These are phyloP conservation scores for Mycena capillaripes DNA, from an alignment of 768 basidiomycete species.

Conservation along the genomic window DNA sequence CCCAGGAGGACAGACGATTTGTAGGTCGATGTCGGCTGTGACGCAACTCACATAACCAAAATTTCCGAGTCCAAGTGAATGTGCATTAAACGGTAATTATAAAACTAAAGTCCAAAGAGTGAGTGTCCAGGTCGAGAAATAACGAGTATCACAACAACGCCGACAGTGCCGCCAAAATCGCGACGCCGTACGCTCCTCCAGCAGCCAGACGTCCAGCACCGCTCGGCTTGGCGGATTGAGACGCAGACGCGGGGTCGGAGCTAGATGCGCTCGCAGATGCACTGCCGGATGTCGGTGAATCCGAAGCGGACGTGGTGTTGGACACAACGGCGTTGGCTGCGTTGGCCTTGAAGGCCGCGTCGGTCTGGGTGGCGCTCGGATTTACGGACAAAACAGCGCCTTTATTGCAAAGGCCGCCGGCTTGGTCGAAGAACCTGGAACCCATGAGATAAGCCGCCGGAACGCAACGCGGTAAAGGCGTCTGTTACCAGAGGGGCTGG, in stretches of 20 bases:
- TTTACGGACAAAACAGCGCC: slow-evolving; percentile 57
- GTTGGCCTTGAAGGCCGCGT: slow-evolving; percentile 53
- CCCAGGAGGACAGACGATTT: too few species aligned
- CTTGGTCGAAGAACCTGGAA: slow-evolving; percentile 56
- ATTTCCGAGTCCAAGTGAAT: background rate
- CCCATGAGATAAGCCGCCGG: background rate
- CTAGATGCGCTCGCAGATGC: background rate
- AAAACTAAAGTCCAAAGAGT: background rate
- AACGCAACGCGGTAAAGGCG: background rate
- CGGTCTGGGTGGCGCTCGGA: slow-evolving; percentile 49
- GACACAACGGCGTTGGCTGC: slow-evolving; percentile 47
- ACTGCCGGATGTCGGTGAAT: slow-evolving; percentile 3
- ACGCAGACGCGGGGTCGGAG: background rate
- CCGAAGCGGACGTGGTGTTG: slow-evolving; percentile 20
- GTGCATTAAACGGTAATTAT: slow-evolving; percentile 11
- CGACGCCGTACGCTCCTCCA: background rate
- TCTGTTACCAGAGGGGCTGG: slow-evolving; percentile 49
- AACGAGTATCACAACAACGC: background rate
- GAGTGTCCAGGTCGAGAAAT: background rate
- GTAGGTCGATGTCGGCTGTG: too few species aligned
- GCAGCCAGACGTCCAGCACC: background rate
- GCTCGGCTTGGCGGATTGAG: background rate
- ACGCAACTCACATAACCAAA: too few species aligned
- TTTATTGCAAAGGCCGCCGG: slow-evolving; percentile 52
- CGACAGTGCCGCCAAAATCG: background rate